phyloP scores from a whole-genome alignment of 2,329 filamentous ascomycete genomes.

The Penicillium glabrum region DNA sequence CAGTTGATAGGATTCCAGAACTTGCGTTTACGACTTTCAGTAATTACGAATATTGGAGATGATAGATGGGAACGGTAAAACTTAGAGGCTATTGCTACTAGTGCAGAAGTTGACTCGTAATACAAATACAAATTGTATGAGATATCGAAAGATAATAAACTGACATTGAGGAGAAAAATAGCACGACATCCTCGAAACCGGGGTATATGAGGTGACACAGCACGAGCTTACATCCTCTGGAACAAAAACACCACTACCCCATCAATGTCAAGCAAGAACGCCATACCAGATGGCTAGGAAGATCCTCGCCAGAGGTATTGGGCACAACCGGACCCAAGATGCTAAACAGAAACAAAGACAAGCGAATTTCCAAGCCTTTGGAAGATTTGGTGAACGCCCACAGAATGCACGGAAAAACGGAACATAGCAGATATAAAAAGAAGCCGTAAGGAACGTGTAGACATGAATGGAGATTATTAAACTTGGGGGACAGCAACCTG shows the following conservation, averaged over 20 bases:
- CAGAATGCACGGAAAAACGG: slow-evolving; percentile 30
- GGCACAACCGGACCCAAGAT: slow-evolving; percentile 14
- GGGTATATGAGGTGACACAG: slow-evolving; percentile 36
- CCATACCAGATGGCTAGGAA: slow-evolving; percentile 22
- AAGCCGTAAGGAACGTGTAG: background rate
- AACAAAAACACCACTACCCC: slow-evolving; percentile 33
- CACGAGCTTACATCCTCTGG: slow-evolving; percentile 23
- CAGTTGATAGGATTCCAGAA: no score
- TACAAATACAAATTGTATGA: background rate
- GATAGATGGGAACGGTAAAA: background rate
- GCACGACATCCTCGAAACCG: slow-evolving; percentile 15
- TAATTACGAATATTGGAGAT: background rate
- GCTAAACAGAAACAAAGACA: slow-evolving; percentile 8
- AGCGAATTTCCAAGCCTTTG: slow-evolving; percentile 18
- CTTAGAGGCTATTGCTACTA: background rate
- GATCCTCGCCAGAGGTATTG: slow-evolving; percentile 1
- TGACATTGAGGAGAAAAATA: background rate
- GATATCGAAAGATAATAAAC: background rate
- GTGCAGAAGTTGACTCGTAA: background rate
- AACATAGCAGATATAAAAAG: slow-evolving; percentile 4
- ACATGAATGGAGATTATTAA: slow-evolving; percentile 1
- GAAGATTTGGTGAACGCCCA: slow-evolving; percentile 30
- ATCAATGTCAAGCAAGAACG: slow-evolving; percentile 31
- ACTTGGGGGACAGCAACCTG: slow-evolving; percentile 18
- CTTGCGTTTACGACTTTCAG: no score